These are phyloP conservation scores for Xylaria sp. DNA, from an alignment of 2,329 filamentous ascomycete genomes.

Conservation along the genomic window DNA sequence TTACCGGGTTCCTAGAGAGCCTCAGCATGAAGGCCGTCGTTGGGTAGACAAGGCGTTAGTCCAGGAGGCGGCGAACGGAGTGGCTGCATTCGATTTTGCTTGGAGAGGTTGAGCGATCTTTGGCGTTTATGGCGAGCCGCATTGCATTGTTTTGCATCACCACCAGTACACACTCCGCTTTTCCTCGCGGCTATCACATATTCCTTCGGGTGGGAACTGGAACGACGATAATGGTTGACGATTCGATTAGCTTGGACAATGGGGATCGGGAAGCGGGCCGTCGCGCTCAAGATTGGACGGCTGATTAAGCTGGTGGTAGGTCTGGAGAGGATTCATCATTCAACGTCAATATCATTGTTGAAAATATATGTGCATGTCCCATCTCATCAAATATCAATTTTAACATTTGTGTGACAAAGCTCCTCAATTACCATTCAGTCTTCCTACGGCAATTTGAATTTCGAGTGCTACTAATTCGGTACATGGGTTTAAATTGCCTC, in stretches of 20 bases:
- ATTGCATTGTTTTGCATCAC: slow-evolving; percentile 27
- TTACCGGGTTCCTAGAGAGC: slow-evolving; percentile 88
- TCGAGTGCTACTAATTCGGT: not conserved
- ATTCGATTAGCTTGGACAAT: slow-evolving; percentile 30
- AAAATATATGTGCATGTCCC: slow-evolving; percentile 35
- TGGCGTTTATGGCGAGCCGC: slow-evolving; percentile 29
- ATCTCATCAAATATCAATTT: slow-evolving; percentile 20
- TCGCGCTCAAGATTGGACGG: slow-evolving; percentile 7
- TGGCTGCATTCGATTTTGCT: slow-evolving; percentile 16
- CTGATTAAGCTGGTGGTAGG: slow-evolving; percentile 9
- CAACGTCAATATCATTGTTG: slow-evolving; percentile 32
- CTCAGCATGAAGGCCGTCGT: slow-evolving; percentile 91
- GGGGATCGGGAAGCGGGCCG: slow-evolving; percentile 6
- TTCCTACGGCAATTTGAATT: not conserved
- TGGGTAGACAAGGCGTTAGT: slow-evolving; percentile 54
- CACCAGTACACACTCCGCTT: slow-evolving; percentile 19
- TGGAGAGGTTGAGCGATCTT: slow-evolving; percentile 27
- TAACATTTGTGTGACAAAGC: not conserved
- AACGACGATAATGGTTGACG: slow-evolving; percentile 37
- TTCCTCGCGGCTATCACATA: slow-evolving; percentile 25
- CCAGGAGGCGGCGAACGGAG: slow-evolving; percentile 2
- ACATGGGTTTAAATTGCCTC: not conserved
- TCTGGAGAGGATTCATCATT: slow-evolving; percentile 7
- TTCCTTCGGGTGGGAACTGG: slow-evolving; percentile 13
- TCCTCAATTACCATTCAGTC: not conserved